phyloP scores from a whole-genome alignment of 2,329 filamentous ascomycete genomes.

The Aaosphaeria arxii region DNA sequence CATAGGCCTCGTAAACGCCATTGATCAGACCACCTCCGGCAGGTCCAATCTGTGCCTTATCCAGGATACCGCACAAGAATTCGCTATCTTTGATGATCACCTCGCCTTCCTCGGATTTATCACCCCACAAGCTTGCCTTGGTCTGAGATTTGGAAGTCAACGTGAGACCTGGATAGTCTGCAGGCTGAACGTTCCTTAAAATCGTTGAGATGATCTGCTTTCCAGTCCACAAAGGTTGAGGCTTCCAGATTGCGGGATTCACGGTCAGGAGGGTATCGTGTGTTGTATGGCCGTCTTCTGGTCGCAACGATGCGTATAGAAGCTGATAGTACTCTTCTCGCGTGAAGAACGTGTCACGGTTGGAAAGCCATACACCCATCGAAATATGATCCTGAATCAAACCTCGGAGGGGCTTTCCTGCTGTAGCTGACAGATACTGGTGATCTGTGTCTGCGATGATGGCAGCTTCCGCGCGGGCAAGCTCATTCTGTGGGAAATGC shows the following conservation, averaged over 20 bases:
- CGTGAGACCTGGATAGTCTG: constrained; percentile 71
- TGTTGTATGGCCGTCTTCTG: constrained; percentile 84
- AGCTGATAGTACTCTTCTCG: constrained; percentile 87
- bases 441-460: constrained; percentile 95
- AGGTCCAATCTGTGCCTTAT: constrained; percentile 93
- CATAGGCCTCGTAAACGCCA: constrained; percentile 89
- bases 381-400: constrained; percentile 98
- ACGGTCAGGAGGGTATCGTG: constrained; percentile 79
- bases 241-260: constrained; percentile 77
- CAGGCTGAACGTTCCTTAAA: constrained; percentile 84
- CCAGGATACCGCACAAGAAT: constrained; percentile 84
- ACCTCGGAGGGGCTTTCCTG: constrained; percentile 89
- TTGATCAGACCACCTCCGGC: constrained; percentile 85
- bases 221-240: constrained; percentile 82
- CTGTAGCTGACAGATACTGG: constrained; percentile 91
- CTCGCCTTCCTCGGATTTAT: constrained; percentile 69
- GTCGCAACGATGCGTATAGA: constrained; percentile 85
- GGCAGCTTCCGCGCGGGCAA: constrained; percentile 87
- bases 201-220: constrained; percentile 95
- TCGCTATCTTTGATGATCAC: constrained; percentile 86
- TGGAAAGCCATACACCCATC: constrained; percentile 87
- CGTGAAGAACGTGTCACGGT: constrained; percentile 86
- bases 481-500: constrained; percentile 97
- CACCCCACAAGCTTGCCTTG: constrained; percentile 74
- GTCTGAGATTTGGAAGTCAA: constrained; percentile 78